Conservation (phyloP, 352 stramenopile species). For the Globisporangium cystogenes region DNA sequence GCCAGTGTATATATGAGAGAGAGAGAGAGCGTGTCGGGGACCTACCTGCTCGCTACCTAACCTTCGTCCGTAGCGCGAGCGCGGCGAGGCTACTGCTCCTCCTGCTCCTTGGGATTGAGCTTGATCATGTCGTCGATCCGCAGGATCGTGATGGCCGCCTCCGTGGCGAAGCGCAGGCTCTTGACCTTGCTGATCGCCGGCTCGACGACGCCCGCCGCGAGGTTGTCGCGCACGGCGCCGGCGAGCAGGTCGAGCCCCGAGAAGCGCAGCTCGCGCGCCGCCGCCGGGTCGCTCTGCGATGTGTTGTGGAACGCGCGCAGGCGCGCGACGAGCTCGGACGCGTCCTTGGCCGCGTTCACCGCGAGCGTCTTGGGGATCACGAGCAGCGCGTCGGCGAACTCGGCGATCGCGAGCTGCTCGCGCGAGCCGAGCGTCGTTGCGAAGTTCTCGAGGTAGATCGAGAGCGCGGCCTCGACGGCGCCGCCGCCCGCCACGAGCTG, state of each 20-base stretch:
- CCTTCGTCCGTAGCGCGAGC: background rate
- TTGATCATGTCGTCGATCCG: slow-evolving; percentile 99
- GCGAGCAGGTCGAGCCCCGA: slow-evolving; percentile 96
- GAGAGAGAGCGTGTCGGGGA: slow-evolving; percentile 7
- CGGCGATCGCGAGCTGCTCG: slow-evolving; percentile 98
- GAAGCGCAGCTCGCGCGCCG: slow-evolving; percentile 79
- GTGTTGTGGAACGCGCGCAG: slow-evolving; percentile 96
- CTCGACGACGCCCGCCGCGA: slow-evolving; percentile 97
- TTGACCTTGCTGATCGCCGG: slow-evolving; percentile 99
- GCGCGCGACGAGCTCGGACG: slow-evolving; percentile 97
- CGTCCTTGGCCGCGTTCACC: slow-evolving; percentile 99
- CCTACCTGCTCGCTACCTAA: slow-evolving; percentile 3
- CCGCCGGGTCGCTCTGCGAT: slow-evolving; percentile 78
- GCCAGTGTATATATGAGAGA: slow-evolving; percentile 4
- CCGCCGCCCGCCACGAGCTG: slow-evolving; percentile 97
- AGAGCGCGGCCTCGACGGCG: slow-evolving; percentile 96
- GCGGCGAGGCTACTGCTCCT: slow-evolving; percentile 41
- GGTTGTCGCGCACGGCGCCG: slow-evolving; percentile 95
- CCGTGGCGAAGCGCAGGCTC: slow-evolving; percentile 98
- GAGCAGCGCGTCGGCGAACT: slow-evolving; percentile 92
- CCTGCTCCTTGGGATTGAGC: slow-evolving; percentile 88
- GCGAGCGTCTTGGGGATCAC: slow-evolving; percentile 95
- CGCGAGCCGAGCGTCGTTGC: slow-evolving; percentile 94
- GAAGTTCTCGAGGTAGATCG: slow-evolving; percentile 98
- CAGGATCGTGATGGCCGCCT: slow-evolving; percentile 99